Evolutionary conservation across 2,329 filamentous ascomycete genomes (phyloP), one percentile per base, ranked within the genome.

Genomic region (Stachybotrys echinatus): DNA sequence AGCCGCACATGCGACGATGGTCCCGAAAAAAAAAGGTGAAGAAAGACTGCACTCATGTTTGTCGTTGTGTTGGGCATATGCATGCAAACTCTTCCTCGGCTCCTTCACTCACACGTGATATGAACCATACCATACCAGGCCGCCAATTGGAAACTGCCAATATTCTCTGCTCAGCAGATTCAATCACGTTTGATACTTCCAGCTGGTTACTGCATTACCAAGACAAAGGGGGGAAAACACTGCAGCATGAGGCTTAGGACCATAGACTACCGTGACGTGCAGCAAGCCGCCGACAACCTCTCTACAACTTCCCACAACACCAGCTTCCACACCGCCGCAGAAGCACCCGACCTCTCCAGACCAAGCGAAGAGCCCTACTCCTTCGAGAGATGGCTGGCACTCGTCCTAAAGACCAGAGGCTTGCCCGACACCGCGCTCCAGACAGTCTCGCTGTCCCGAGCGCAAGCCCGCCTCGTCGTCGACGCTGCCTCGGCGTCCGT

Each of bases 381-480:
- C n/a, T 75, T 71, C 54, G 54, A 59, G n/a, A 61, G 67, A 51
- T 76, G 72, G 73, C 63, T 72, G 2, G 59, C 65, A 1, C 52
- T 75, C 4, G 71, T 75, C 34, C 57, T 69, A 0, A 48, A 52
- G 20, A 67, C 62, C 6, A 69, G 72, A 23, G 50, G 55, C 2
- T 50, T 73, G 2, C 17, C 53, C 2, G 20, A 47, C 7, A 40
- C 48, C 1, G 58, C 48, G 17, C 50, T 61, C 23, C 72, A 72
- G 53, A 58, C 49, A 5, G 45, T 70, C 23, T 45, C 47, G 1
- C 57, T 73, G 17, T 61, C 63, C 2, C 56, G 23, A 2, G 6
- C 55, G 4, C 64, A 71, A 52, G 56, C 57, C 7, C 56, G 51
- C 12, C 55, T 71, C 19, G 51, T 73, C 12, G 52, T 67, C 43